Percentiles rank a stretch among this genome's conserved stretches.
Evolutionary conservation across 2,329 filamentous ascomycete species (phyloP).

Genomic region (Aschersonia sp.): DNA sequence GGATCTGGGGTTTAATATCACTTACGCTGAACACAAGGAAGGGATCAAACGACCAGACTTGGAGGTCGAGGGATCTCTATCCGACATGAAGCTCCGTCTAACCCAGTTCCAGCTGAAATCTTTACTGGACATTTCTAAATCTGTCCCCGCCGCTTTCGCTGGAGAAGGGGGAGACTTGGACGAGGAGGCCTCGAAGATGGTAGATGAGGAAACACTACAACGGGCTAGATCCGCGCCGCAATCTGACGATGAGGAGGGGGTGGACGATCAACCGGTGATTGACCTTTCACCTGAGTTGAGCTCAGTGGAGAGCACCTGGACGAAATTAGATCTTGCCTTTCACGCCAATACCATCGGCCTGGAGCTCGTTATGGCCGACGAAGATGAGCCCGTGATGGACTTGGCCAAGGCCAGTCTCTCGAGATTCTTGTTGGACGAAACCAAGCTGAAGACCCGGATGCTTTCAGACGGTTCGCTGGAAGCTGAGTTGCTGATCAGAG

Average conservation of each 20-base stretch:
- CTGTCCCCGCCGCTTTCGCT: conserved; percentile 76
- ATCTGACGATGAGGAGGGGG: conserved; percentile 13
- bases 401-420: conserved; percentile 71
- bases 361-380: conserved; percentile 67
- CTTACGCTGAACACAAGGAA: conserved; percentile 72
- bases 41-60: conserved; percentile 73
- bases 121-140: conserved; percentile 70
- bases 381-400: conserved; percentile 64
- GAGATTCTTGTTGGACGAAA: conserved; percentile 87
- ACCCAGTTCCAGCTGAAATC: conserved; percentile 89
- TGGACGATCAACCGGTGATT: conserved; percentile 26
- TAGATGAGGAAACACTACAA: conserved; percentile 42
- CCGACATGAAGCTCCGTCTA: conserved; percentile 77
- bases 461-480: conserved; percentile 83
- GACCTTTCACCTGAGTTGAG: conserved; percentile 58
- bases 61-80: conserved; percentile 84
- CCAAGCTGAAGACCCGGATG: conserved; percentile 82
- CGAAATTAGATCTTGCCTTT: conserved; percentile 85
- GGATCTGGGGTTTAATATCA: conserved; percentile 83
- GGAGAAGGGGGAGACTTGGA: conserved; percentile 52
- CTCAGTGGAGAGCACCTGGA: conserved; percentile 61
- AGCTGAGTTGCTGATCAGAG: conserved; percentile 82
- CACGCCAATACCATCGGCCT: conserved; percentile 75
- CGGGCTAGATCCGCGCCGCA: conserved; percentile 24
- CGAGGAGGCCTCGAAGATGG: conserved; percentile 56